Evolutionary conservation across 768 basidiomycete genomes (phyloP).

Genomic region (Rhodotorula diobovata): DNA sequence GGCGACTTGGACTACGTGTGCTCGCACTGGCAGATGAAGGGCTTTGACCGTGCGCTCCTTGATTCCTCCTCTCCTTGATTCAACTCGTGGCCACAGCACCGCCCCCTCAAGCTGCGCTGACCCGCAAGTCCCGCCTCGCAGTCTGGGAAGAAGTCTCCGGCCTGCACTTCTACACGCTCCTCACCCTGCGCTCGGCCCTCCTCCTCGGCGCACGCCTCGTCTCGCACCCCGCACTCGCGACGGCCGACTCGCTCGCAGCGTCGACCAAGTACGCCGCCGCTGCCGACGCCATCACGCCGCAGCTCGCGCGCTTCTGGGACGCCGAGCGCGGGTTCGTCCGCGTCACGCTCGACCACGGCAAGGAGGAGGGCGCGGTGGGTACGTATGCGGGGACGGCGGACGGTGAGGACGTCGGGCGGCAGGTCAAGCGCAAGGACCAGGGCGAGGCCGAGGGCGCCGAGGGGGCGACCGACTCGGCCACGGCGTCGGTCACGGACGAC

Average conservation of each 20-base stretch:
- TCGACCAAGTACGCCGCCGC: slow-evolving; percentile 25
- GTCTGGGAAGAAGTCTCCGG: slow-evolving; percentile 43
- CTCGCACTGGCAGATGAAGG: slow-evolving; percentile 16
- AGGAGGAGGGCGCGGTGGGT: slow-evolving; percentile 7
- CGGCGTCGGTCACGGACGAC: slow-evolving; percentile 2
- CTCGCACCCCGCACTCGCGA: slow-evolving; percentile 16
- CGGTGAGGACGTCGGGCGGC: neutral
- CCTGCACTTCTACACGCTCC: slow-evolving; percentile 41
- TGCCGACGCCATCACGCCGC: slow-evolving; percentile 22
- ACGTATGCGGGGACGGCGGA: slow-evolving; percentile 9
- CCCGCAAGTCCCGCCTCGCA: neutral
- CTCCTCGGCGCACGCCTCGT: slow-evolving; percentile 30
- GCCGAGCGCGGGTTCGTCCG: slow-evolving; percentile 16
- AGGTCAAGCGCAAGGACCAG: neutral
- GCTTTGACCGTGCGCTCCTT: slow-evolving; percentile 31
- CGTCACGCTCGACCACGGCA: slow-evolving; percentile 31
- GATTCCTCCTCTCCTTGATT: neutral
- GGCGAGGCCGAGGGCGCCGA: neutral
- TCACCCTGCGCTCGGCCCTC: slow-evolving; percentile 36
- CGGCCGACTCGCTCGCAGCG: slow-evolving; percentile 14
- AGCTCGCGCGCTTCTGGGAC: slow-evolving; percentile 38
- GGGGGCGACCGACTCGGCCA: slow-evolving; percentile 6
- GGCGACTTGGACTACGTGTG: slow-evolving; percentile 41
- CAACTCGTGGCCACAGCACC: too few species aligned
- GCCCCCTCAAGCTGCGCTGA: too few species aligned